These are phyloP conservation scores for Cladophialophora exuberans DNA, from an alignment of 2,329 filamentous ascomycete genomes.

Conservation along the genomic window DNA sequence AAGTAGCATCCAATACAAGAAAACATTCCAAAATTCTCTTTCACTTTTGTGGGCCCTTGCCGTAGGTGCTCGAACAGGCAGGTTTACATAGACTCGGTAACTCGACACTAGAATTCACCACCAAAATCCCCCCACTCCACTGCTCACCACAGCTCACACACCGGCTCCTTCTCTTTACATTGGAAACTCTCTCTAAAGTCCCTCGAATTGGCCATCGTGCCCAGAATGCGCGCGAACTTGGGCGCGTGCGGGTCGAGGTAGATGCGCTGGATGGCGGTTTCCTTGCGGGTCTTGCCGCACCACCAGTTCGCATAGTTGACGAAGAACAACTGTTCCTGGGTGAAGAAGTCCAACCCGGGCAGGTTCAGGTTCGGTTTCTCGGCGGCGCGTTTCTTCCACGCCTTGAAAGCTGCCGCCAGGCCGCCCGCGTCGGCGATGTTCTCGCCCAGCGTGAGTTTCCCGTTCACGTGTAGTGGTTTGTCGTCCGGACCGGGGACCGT, in stretches of 20 bases:
- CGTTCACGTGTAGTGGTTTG: conserved; percentile 63
- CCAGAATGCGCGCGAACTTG: conserved; percentile 61
- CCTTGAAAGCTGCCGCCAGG: conserved; percentile 63
- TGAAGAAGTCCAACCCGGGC: conserved; percentile 65
- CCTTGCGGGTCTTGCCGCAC: conserved; percentile 67
- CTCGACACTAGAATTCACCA: too few relatives aligned
- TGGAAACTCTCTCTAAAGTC: conserved; percentile 70
- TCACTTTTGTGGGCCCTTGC: too few relatives aligned
- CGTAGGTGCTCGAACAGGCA: too few relatives aligned
- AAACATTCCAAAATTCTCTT: too few relatives aligned
- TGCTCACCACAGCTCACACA: conserved; percentile 70
- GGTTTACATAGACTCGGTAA: too few relatives aligned
- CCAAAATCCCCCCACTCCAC: too few relatives aligned
- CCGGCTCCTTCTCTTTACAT: conserved; percentile 67
- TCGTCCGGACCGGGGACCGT: conserved; percentile 61
- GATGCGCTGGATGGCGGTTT: conserved; percentile 60
- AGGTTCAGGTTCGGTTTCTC: conserved; percentile 57
- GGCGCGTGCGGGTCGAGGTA: conserved; percentile 70
- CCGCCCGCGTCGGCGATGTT: conserved; percentile 75
- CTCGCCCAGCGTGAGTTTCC: conserved; percentile 66
- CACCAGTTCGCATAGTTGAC: conserved; percentile 66
- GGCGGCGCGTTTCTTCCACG: conserved; percentile 64
- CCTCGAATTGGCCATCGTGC: conserved; percentile 68
- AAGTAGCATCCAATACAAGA: too few relatives aligned
- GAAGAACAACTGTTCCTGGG: conserved; percentile 72